Base-by-base conservation (phyloP, 768 basidiomycete species). In the Saitozyma podzolica region DNA sequence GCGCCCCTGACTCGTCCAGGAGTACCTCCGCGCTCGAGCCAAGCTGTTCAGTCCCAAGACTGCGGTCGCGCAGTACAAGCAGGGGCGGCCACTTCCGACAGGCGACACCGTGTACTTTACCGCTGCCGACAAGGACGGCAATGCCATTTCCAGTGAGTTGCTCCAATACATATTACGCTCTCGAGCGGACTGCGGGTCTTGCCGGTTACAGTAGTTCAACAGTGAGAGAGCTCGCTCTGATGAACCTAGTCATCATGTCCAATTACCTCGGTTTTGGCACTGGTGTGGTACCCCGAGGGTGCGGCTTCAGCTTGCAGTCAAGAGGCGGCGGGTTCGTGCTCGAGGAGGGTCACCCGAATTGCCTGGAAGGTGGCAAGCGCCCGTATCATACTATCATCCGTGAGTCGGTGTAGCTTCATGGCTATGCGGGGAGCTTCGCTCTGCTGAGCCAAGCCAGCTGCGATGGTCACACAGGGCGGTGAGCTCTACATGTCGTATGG, bases 31-130 rank as follows among this genome's bases (percentile, higher is more conserved):
- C 6, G 83, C 84, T 40, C 85, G 93, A 16, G 92, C 93, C 2
- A 84, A 84, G 62, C 82, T 93, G 3, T 89, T 95, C 72, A 80
- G 92, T 68, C 82, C 90, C 0, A 64, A 72, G 3, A 86, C 84
- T 76, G 83, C 87, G 3, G 87, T 86, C 62, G 85, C 86, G 0
- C 75, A 85, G 29, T 84, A 92, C 45, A 80, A 86, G 9, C 64
- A 91, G 86, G 93, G 93, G 6, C 86, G 86, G 64, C 93, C 93
- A 0, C 82, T 86, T n/a, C 85, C 88, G 65, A 90, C 89, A 0
- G 89, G 90, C 0, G 92, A 96, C 77, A 95, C 93, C 0, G 92
- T 94, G 10, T 93, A 95, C 74, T 93, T 95, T 74, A 86, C 91
- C 8, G 88, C 89, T 85, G 79, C 68, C 16, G 78, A 80, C 59